These are phyloP conservation scores for Zygotorulaspora mrakii DNA, from an alignment of 1,139 yeast species.

Conservation along the genomic window DNA sequence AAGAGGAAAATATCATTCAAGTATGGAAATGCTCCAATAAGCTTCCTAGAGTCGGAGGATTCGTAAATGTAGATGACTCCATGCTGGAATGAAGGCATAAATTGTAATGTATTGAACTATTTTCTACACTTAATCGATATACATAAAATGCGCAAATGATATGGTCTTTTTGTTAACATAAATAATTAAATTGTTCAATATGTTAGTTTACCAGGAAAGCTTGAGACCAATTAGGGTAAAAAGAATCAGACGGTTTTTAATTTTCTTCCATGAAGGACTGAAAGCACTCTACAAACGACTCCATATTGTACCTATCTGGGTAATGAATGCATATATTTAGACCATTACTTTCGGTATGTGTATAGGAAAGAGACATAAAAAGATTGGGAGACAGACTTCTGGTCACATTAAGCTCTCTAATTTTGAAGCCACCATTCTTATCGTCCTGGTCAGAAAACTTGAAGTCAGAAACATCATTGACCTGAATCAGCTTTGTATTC, in stretches of 20 bases:
- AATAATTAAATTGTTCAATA: too few relatives aligned
- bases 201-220: not conserved
- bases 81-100: conserved; percentile 19
- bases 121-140: too few relatives aligned
- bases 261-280: conserved; percentile 28
- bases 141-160: too few relatives aligned
- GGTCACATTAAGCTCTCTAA: conserved; percentile 27
- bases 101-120: not conserved
- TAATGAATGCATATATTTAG: conserved; percentile 32
- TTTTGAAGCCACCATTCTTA: conserved; percentile 13
- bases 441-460: conserved; percentile 10
- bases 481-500: conserved; percentile 22
- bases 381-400: conserved; percentile 24
- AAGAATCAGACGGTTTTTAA: too few relatives aligned
- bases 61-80: conserved; percentile 20
- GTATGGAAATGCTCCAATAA: conserved; percentile 64
- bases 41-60: conserved; percentile 39
- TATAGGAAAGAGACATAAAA: conserved; percentile 30
- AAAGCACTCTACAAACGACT: conserved; percentile 30
- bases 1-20: conserved; percentile 75
- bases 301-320: conserved; percentile 30
- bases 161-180: not conserved
- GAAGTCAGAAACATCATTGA: conserved; percentile 28
- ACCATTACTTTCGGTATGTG: conserved; percentile 25
- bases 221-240: too few relatives aligned